Evolutionary conservation across 129 eudicot genomes (phyloP).

Genomic region (Rutidosis leptorrhynchoides): DNA sequence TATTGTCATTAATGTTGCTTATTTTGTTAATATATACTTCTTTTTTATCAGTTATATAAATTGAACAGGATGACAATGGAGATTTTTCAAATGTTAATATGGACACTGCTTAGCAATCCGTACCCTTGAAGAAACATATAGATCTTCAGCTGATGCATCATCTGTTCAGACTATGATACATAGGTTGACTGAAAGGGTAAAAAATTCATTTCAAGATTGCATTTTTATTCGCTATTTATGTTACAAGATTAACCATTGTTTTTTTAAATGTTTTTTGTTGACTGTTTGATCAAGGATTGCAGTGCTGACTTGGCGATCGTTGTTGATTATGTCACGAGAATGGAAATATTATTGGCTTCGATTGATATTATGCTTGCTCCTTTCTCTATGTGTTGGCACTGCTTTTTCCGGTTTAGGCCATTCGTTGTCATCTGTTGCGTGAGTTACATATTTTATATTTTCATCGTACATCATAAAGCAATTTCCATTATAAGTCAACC

Average conservation of each 20-base stretch:
- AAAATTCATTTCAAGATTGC: not conserved
- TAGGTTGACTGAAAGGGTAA: slow-evolving; percentile 77
- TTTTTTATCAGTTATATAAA: not conserved
- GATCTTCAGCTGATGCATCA: slow-evolving; percentile 92
- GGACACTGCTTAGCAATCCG: slow-evolving; percentile 97
- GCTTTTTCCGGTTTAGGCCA: slow-evolving; percentile 86
- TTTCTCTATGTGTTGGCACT: slow-evolving; percentile 77
- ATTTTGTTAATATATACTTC: not conserved
- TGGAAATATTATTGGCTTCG: slow-evolving; percentile 97
- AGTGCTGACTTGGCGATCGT: slow-evolving; percentile 90
- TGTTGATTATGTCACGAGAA: slow-evolving; percentile 87
- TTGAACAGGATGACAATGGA: too few relatives aligned
- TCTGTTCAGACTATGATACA: too few relatives aligned
- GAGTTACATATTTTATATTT: slow-evolving; percentile 25
- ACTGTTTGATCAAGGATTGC: slow-evolving; percentile 59
- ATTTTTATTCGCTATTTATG: not conserved
- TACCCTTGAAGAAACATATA: slow-evolving; percentile 89
- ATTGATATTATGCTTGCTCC: too few relatives aligned
- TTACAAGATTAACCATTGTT: slow-evolving; percentile 1
- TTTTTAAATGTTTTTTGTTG: too few relatives aligned
- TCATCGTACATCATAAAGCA: not conserved
- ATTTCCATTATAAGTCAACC: not conserved
- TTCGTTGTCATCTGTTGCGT: slow-evolving; percentile 91
- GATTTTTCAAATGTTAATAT: slow-evolving; percentile 87
- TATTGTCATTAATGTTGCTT: not conserved